phyloP scores from a whole-genome alignment of 805 yeast species.

The Saccharomycopsis oosterbeekiorum region DNA sequence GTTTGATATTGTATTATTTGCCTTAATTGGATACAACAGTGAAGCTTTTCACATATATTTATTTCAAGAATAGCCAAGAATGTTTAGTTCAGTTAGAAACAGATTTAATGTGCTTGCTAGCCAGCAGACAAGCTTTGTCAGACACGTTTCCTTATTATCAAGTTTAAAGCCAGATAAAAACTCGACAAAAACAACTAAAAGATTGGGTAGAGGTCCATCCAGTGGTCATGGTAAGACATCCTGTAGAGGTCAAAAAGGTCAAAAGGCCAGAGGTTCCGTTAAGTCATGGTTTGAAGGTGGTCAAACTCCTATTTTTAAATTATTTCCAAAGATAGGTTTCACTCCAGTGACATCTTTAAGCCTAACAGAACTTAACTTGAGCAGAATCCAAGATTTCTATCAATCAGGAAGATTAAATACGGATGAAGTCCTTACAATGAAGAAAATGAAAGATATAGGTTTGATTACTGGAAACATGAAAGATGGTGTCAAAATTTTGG shows the following conservation, averaged over 20 bases:
- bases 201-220: constrained; percentile 95
- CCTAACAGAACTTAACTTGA: constrained; percentile 53
- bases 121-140: not conserved
- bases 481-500: constrained; percentile 78
- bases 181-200: constrained; percentile 49
- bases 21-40: too few species aligned
- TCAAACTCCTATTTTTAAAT: constrained; percentile 82
- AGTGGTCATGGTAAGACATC: constrained; percentile 90
- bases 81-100: not conserved
- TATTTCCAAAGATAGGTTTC: constrained; percentile 86
- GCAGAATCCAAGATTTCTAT: constrained; percentile 61
- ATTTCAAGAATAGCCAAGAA: not conserved
- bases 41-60: not conserved
- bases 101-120: not conserved
- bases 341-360: constrained; percentile 49
- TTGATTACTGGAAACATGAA: constrained; percentile 58
- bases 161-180: constrained; percentile 49
- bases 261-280: constrained; percentile 86
- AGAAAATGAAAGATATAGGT: constrained; percentile 66
- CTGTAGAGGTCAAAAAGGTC: constrained; percentile 98
- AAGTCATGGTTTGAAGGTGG: constrained; percentile 98
- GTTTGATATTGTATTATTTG: too few species aligned
- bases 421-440: constrained; percentile 63
- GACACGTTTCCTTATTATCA: constrained; percentile 37
- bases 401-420: constrained; percentile 50